Evolutionary conservation across 2,329 filamentous ascomycete genomes (phyloP), one percentile per base, ranked within the genome.

Genomic region (Colletotrichum eremochloae): DNA sequence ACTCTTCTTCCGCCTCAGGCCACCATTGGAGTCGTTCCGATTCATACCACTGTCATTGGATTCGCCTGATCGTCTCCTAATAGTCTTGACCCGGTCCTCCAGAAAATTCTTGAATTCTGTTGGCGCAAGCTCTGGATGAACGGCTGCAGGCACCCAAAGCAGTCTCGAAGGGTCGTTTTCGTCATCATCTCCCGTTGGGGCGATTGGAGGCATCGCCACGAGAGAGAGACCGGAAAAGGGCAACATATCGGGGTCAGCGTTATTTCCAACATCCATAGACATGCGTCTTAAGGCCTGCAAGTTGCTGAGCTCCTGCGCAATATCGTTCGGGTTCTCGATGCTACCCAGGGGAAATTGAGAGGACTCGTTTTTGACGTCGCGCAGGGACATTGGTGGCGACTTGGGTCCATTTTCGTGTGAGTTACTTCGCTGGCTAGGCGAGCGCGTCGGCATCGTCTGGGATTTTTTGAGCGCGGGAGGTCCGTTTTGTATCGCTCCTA

Each of bases 71-170:
- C 94, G 90, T 75, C 95, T 88, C 80, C 94, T 92, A 76, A 98
- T 97, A 46, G 94, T 92, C 76, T 97, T 93, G 15, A 98, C 94
- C 78, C 95, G 92, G 74, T 95, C 97, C 78, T 99, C 96, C 2
- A 99, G 88, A 76, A 98, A 99, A 1, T 93, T 96, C 82, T 97
- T 98, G 86, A 98, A 99, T 77, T 98, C 96, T 79, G 93, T 95
- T 1, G 96, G 96, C 3, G 96, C 96, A 61, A 99, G 86, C 82
- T 99, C 96, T 0, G 96, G 96, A 78, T 99, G 96, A 38, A 99
- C 88, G 71, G 95, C 91, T 33, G 96, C 96, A 6, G 96, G 96
- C 7, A 99, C 96, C 96, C 96, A 99, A 75, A 98, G 93, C 71
- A 98, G 84, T 74, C 95, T 90, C 2, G 95, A 95, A 9, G 94